Evolutionary conservation across 345 rosid species (phyloP), one percentile per base, ranked within the genome.

Genomic region (Corymbia maculata): DNA sequence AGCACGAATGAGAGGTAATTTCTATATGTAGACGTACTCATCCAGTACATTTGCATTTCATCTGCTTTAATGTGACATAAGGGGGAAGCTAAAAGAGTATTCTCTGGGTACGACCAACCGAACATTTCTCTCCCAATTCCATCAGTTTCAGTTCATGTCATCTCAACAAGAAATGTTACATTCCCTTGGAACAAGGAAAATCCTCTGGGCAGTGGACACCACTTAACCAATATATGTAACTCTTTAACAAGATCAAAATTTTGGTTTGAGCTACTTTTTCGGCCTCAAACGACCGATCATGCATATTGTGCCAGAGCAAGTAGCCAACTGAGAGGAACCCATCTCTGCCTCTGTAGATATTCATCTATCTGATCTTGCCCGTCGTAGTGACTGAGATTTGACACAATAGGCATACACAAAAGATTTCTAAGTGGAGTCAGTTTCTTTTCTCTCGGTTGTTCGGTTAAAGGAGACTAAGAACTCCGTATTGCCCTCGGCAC

Each of bases 401-500:
- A 9, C 82, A 44, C 2, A 17, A 36, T 26, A 75, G 82, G 82
- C 82, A 75, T 9, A 75, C 82, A 75, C 19, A 36, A 0, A 17
- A 75, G 22, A 9, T 7, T 75, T 42, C 47, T 75, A 75, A 36
- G 49, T 5, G 26, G 82, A 61, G 44, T 21, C 44, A 9, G 55
- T 32, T 22, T 87, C 80, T 53, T 88, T 85, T 85, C 36, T 51
- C 51, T 45, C 2, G 10, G 86, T 75, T 59, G 86, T 91, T 87
- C 97, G 92, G 88, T 50, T 85, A 89, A 98, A 98, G 92, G 94
- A 91, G 87, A 90, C 98, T 51, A 97, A 94, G 94, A 98, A 98
- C 92, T 98, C 99, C 70, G 89, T 94, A 85, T 98, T 97, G 55
- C 99, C 99, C 89, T 96, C 98, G 1, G 98, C 97, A 5, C 99